Conservation (phyloP, 257 asterid species). For the Paraleonurus japonicus region DNA sequence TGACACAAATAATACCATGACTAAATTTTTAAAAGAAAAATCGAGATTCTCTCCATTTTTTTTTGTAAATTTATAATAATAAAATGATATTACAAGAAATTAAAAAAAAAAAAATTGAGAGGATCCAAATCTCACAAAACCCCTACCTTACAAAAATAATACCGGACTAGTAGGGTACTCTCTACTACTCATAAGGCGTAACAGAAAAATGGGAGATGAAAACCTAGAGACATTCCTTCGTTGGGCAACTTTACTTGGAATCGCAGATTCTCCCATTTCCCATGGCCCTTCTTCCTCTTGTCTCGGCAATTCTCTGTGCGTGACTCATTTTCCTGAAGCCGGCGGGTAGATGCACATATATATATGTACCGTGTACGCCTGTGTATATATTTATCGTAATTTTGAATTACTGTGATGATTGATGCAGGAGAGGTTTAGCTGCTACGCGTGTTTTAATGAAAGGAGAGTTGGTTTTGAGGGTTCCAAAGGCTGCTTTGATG, state of each 20-base stretch:
- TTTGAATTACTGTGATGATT: neutral
- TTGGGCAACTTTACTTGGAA: conserved; percentile 70
- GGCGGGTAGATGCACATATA: conserved; percentile 60
- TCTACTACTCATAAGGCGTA: neutral
- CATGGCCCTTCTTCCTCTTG: conserved; percentile 33
- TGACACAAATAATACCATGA: no score
- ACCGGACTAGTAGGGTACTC: no score
- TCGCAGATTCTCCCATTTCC: conserved; percentile 49
- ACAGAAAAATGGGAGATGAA: conserved; percentile 35
- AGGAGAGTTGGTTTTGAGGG: conserved; percentile 80
- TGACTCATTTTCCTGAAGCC: conserved; percentile 70
- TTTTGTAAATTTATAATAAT: no score
- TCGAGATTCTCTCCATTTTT: no score
- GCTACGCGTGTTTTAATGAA: conserved; percentile 64
- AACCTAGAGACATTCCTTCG: conserved; percentile 52
- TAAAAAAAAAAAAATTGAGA: no score
- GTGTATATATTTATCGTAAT: neutral
- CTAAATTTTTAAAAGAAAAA: no score
- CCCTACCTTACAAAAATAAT: no score
- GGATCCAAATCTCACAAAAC: no score
- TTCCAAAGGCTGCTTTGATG: conserved; percentile 71
- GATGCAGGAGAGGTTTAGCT: conserved; percentile 83
- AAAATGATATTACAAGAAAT: no score
- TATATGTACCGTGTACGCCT: neutral
- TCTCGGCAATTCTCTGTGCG: conserved; percentile 50